Percentiles rank a stretch among this genome's conserved stretches.
Evolutionary conservation across 257 asterid genomes (phyloP).

Genomic region (Plantago elongata): DNA sequence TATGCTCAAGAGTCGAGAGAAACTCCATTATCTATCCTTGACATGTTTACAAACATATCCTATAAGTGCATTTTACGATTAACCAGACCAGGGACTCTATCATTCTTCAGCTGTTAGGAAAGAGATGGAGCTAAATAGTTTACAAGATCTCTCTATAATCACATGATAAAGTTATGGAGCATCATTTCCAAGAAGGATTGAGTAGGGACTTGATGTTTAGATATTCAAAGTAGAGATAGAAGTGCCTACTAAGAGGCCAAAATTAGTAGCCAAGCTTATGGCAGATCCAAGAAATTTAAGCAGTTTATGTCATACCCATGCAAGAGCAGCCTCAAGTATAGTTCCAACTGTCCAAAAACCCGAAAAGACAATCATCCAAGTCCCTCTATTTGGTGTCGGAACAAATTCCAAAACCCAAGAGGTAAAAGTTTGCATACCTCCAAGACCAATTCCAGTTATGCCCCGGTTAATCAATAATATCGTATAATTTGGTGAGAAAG

Average conservation of each 20-base stretch:
- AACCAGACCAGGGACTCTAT: neutral
- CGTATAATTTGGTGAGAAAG: slow-evolving; percentile 43
- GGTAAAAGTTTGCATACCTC: slow-evolving; percentile 34
- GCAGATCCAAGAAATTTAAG: neutral
- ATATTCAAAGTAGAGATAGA: neutral
- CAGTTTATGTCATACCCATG: slow-evolving; percentile 39
- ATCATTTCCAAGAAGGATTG: neutral
- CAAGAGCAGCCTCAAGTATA: slow-evolving; percentile 45
- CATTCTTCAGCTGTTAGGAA: neutral
- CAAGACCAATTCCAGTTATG: slow-evolving; percentile 44
- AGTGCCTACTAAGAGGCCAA: slow-evolving; percentile 1
- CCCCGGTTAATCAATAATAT: slow-evolving; percentile 33
- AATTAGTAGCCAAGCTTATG: neutral
- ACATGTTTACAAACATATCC: neutral
- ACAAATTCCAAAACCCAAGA: slow-evolving; percentile 51
- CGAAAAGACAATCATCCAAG: slow-evolving; percentile 48
- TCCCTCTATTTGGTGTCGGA: slow-evolving; percentile 42
- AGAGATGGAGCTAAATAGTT: neutral
- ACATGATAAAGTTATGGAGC: neutral
- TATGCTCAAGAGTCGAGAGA: neutral
- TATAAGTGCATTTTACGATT: neutral
- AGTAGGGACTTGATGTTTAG: neutral
- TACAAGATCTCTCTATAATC: neutral
- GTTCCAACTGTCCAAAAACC: slow-evolving; percentile 54
- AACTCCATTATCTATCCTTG: neutral